Base-by-base conservation (phyloP, 768 basidiomycete genomes). In the Rhodotorula toruloides region DNA sequence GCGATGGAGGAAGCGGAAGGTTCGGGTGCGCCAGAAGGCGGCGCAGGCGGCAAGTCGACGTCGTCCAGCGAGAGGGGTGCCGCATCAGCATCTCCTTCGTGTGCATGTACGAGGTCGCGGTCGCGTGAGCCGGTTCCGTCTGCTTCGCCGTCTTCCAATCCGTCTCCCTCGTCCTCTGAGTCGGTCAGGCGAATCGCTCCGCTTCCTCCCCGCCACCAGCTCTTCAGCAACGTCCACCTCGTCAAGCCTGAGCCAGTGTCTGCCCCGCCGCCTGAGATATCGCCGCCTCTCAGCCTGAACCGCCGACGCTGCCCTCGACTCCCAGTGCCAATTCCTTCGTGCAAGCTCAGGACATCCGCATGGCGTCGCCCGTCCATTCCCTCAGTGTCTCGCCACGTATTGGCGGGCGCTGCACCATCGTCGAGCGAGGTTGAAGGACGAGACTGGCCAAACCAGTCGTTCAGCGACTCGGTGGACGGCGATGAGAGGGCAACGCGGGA, bases 261-360 rank as follows among this genome's bases (percentile, higher is more conserved):
- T 12, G 59, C 57, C 2, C 68, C 63, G 25, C 68, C 63, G 32
- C 67, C 68, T 46, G 50, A 54, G 37, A 65, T 43, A 50, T 70
- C 68, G 17, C 64, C 64, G 1, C 64, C 64, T 43, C 64, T 47
- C 31, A 25, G 3, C 29, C 46, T 32, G 17, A 27, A 16, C 29
- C 48, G 48, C 31, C 48, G 40, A 31, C 58, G n/a, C 54, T 36
- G 17, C 22, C 25, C 2, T 17, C 27, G 37, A 4, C 43, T n/a
- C 59, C 25, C 25, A 27, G 22, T 17, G 32, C 54, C 58, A 21
- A 61, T n/a, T 4, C 54, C 59, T 11, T 56, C 53, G 50, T 69
- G 63, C 36, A 65, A 27, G 39, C 58, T 64, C 44, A 49, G 40
- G 40, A 37, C 21, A 40, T 64, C 68, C 11, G 40, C 67, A 14